phyloP scores from a whole-genome alignment of 164 flowering plant genomes.

The Vitis amurensis region DNA sequence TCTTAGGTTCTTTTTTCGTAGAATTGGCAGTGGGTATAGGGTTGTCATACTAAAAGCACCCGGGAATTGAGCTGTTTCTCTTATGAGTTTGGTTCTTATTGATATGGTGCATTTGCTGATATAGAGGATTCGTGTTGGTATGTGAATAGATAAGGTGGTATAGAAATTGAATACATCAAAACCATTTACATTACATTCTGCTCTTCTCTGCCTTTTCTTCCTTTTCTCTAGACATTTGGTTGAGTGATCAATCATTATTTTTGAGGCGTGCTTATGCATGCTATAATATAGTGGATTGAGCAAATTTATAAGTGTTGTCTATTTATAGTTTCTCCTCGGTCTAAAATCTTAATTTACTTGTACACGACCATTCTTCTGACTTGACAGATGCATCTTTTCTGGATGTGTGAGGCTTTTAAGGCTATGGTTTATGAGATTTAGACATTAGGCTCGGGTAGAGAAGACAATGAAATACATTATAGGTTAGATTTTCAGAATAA shows the following conservation, averaged over 20 bases:
- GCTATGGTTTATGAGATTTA: too few species aligned
- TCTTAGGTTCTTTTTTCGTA: conserved; percentile 19
- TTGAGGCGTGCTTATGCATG: too few species aligned
- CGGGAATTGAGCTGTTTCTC: conserved; percentile 28
- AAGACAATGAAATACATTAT: too few species aligned
- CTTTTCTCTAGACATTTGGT: neutral
- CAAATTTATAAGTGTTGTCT: neutral
- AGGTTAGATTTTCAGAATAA: too few species aligned
- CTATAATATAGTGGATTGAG: too few species aligned
- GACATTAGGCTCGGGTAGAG: too few species aligned
- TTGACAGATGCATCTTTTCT: too few species aligned
- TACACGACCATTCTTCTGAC: too few species aligned
- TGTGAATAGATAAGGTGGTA: conserved; percentile 73
- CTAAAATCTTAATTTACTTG: too few species aligned
- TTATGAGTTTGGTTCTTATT: conserved; percentile 37
- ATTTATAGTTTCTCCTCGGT: too few species aligned
- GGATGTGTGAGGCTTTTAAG: too few species aligned
- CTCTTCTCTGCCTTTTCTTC: neutral
- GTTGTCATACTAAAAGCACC: conserved; percentile 23
- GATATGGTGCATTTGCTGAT: conserved; percentile 45
- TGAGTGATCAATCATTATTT: too few species aligned
- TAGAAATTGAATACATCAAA: conserved; percentile 46
- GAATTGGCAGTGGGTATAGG: conserved; percentile 44
- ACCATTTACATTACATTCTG: conserved; percentile 12
- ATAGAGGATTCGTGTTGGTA: conserved; percentile 45